Evolutionary conservation across 2,329 filamentous ascomycete genomes (phyloP), one percentile per base, ranked within the genome.

Genomic region (Xylariaceae sp.): DNA sequence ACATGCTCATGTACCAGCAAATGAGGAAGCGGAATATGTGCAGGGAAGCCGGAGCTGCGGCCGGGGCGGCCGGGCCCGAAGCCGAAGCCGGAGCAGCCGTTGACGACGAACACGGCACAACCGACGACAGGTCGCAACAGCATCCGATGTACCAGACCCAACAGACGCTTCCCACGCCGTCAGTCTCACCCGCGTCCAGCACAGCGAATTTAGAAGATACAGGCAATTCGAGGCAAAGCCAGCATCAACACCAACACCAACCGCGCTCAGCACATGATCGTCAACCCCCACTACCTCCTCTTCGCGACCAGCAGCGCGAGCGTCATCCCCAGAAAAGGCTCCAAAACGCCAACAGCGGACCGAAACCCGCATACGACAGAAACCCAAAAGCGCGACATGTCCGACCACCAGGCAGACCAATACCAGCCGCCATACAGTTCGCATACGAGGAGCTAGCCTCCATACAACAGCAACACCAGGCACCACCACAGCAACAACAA

Each of bases 361-460:
- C 54, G 7, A 59, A 56, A 47, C 29, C 49, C 3, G 54, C 54
- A 41, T 59, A 57, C 22, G 56, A 59, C 9, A 55, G 58, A 21
- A 49, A 52, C 22, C 40, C 49, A 37, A 47, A 40, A 3, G 41
- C 49, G 19, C 54, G 54, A 43, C 59, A 54, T 21, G 18, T 41
- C 4, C 54, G 55, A 40, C 34, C 44, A 10, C 21, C 46, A 13
- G 22, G 48, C n/a, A 40, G 59, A n/a, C 30, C 54, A 4, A 53
- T 59, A 43, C 47, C 56, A 18, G 50, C 56, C 19, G 54, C 55
- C 19, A 53, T 61, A 48, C 59, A 59, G 22, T 19, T 61, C 4
- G 59, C 55, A 29, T 54, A 60, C 21, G 59, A 61, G 19, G 59
- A 60, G 40, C 49, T 61, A n/a, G 40, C 55, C 13, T 52, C 53